Percentiles rank a stretch among this genome's conserved stretches.
Evolutionary conservation across 805 yeast species (phyloP).

Genomic region (Vanderwaltozyma polyspora): DNA sequence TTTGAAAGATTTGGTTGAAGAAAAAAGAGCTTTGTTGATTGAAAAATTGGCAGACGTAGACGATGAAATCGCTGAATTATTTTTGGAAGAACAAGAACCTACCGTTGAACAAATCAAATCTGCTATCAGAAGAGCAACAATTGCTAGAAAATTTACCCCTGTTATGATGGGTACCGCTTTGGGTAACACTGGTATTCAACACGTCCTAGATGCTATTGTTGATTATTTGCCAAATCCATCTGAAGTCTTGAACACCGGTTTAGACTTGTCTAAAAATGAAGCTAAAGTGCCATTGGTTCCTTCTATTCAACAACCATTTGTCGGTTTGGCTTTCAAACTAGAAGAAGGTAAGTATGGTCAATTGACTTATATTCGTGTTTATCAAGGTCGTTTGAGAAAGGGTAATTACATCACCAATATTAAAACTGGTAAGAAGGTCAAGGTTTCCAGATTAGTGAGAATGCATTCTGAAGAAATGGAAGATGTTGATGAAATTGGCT

Average conservation of each 20-base stretch:
- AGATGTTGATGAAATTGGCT: slow-evolving; percentile 88
- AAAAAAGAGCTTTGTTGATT: slow-evolving; percentile 73
- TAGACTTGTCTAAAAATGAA: slow-evolving; percentile 59
- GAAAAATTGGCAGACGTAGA: slow-evolving; percentile 97
- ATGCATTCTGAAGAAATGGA: slow-evolving; percentile 99
- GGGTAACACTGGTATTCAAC: slow-evolving; percentile 93
- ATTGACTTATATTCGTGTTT: slow-evolving; percentile 90
- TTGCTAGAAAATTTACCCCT: slow-evolving; percentile 94
- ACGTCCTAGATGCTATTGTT: slow-evolving; percentile 89
- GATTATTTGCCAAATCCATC: slow-evolving; percentile 94
- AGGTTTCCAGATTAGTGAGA: slow-evolving; percentile 87
- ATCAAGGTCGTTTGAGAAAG: slow-evolving; percentile 89
- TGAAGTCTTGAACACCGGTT: slow-evolving; percentile 81
- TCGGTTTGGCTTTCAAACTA: slow-evolving; percentile 95
- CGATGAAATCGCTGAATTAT: slow-evolving; percentile 91
- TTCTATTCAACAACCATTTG: slow-evolving; percentile 65
- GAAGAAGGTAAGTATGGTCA: slow-evolving; percentile 99
- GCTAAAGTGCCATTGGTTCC: slow-evolving; percentile 66
- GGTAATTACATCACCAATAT: slow-evolving; percentile 83
- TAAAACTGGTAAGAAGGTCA: slow-evolving; percentile 85
- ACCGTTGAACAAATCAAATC: slow-evolving; percentile 68
- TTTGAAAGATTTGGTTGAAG: slow-evolving; percentile 72
- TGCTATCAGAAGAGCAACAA: slow-evolving; percentile 91
- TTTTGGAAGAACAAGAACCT: slow-evolving; percentile 83
- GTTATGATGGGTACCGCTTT: slow-evolving; percentile 99